Evolutionary conservation across 1,284 basidiomycete genomes (phyloP).

Genomic region (Cryptococcus maquisensis): DNA sequence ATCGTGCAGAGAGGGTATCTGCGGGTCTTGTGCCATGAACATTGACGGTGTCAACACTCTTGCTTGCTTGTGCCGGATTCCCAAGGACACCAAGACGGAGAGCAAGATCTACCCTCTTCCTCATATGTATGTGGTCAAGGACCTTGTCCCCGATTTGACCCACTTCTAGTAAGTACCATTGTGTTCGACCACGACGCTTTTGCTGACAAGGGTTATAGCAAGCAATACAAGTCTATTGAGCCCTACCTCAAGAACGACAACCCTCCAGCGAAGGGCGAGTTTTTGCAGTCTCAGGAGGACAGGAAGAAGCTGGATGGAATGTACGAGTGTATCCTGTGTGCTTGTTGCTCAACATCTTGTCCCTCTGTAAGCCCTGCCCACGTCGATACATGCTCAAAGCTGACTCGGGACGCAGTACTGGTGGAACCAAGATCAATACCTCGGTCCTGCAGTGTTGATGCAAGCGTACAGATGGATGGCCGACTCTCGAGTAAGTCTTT

Average conservation of each 20-base stretch:
- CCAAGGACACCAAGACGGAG: constrained; percentile 66
- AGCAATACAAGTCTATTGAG: constrained; percentile 99
- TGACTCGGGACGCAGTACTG: constrained; percentile 59
- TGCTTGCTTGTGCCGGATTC: constrained; percentile 94
- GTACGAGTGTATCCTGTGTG: constrained; percentile 75
- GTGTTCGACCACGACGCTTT: constrained; percentile 21
- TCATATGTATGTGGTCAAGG: constrained; percentile 99
- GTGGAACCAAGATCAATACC: constrained; percentile 99
- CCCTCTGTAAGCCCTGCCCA: constrained; percentile 52
- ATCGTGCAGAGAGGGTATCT: constrained; percentile 96
- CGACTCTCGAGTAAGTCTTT: constrained; percentile 74
- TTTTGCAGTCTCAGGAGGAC: constrained; percentile 85
- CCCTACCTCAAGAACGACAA: constrained; percentile 91
- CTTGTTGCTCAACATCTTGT: constrained; percentile 95
- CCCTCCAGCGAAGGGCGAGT: constrained; percentile 66
- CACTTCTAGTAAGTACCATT: constrained; percentile 45
- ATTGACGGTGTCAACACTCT: constrained; percentile 97
- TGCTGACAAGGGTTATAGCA: constrained; percentile 79
- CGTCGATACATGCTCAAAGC: background rate
- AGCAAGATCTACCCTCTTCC: constrained; percentile 97
- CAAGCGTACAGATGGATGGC: constrained; percentile 96
- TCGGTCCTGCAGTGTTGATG: constrained; percentile 95
- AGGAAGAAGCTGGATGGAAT: constrained; percentile 93
- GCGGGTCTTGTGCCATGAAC: constrained; percentile 99
- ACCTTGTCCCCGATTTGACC: constrained; percentile 73